A percentile compares a stretch with the other conserved stretches of the same genome.
phyloP scores from a whole-genome alignment of 306 rosid species.

The Corylus avellana region DNA sequence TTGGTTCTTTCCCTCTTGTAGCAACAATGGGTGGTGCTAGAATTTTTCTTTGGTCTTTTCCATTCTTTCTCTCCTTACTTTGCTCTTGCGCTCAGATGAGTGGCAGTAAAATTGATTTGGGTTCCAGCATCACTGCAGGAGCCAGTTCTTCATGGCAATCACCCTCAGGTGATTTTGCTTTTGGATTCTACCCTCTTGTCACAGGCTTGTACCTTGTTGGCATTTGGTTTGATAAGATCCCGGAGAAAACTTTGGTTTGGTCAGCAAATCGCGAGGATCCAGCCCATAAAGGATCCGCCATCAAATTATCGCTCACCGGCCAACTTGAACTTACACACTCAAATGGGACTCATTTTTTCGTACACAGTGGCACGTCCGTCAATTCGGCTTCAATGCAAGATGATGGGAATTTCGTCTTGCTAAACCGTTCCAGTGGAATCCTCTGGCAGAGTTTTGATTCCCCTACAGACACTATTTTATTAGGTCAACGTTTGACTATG shows the following conservation, averaged over 20 bases:
- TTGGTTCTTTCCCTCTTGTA: background rate
- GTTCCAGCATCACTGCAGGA: slow-evolving; percentile 29
- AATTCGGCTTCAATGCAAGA: slow-evolving; percentile 27
- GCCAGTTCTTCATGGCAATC: slow-evolving; percentile 38
- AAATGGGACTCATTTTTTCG: background rate
- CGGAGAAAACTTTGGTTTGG: slow-evolving; percentile 30
- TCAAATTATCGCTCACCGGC: slow-evolving; percentile 24
- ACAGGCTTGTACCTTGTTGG: slow-evolving; percentile 23
- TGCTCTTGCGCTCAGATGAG: slow-evolving; percentile 9
- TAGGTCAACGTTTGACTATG: slow-evolving; percentile 30
- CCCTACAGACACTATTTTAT: slow-evolving; percentile 37
- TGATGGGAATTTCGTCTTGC: slow-evolving; percentile 31
- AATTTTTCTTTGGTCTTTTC: background rate
- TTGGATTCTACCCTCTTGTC: slow-evolving; percentile 27
- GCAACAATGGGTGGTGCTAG: slow-evolving; percentile 21
- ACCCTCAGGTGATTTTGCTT: slow-evolving; percentile 30
- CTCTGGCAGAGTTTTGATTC: slow-evolving; percentile 38
- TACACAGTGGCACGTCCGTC: slow-evolving; percentile 12
- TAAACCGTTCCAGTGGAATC: background rate
- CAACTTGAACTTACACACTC: slow-evolving; percentile 15
- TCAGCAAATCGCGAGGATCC: slow-evolving; percentile 38
- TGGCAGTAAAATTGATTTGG: background rate
- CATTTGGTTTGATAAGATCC: slow-evolving; percentile 31
- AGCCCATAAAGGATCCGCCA: slow-evolving; percentile 23
- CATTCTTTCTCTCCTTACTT: background rate